Base-by-base conservation (phyloP, 1,139 yeast genomes). In the Geotrichum macrosporum region DNA sequence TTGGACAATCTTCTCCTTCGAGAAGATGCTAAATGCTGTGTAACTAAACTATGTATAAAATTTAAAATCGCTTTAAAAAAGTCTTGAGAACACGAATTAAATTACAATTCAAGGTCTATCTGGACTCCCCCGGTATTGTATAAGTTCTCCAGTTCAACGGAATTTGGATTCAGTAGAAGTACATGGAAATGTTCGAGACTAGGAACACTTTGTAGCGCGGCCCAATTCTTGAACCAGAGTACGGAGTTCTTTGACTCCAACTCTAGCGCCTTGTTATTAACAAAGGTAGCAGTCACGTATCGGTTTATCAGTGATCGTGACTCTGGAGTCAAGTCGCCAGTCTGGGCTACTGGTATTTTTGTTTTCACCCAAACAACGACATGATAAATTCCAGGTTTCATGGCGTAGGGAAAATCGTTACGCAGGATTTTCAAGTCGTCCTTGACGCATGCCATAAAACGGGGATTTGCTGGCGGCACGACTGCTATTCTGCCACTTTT, bases 401-500 rank as follows among this genome's bases (percentile, higher is more conserved):
- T 57, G 15, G 66, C 69, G 48, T 70, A 70, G 2, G 74, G 71
- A 50, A 67, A 71, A 48, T 69, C 73, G 49, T 70, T 70, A 33
- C 44, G 51, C 18, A 69, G 54, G 20, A 71, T 63, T 50, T 61
- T 65, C 39, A 67, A 52, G 48, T 70, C 74, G 1, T 50, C 24
- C 2, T 22, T 18, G 9, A 52, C 43, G 31, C 56, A 50, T 4
- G 53, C 61, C 30, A 68, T 55, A 37, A 62, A 59, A 24, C 30
- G 26, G 9, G 29, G 27, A 9, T 38, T 36, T 24, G 46, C 53
- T 5, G 42, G 41, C 55, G 56, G 55, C 12, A 35, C 5, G n/a
- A 27, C 9, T 18, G 55, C 48, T 29, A 53, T 49, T 19, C 27
- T 12, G n/a, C 9, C 22, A 20, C 21, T n/a, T n/a, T n/a, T n/a